phyloP scores from a whole-genome alignment of 148 eudicot genomes.

The Vaccinium darrowii region DNA sequence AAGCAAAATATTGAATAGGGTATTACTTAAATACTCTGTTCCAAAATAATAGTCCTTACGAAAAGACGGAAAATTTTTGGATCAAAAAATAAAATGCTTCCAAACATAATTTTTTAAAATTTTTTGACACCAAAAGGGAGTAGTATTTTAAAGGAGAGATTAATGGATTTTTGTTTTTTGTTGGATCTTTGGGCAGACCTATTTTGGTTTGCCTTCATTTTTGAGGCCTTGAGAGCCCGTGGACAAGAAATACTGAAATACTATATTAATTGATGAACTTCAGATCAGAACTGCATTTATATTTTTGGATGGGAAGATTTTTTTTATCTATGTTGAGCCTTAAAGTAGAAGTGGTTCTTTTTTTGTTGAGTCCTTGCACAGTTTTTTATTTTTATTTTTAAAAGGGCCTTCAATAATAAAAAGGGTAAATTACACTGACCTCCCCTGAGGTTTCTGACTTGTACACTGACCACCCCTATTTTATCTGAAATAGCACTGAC shows the following conservation, averaged over 20 bases:
- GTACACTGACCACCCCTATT: too few relatives aligned
- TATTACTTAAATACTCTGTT: too few relatives aligned
- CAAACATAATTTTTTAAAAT: too few relatives aligned
- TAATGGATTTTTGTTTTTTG: neutral
- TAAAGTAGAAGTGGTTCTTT: neutral
- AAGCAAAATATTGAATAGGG: neutral
- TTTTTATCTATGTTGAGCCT: neutral
- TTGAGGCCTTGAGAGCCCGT: neutral
- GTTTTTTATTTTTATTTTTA: neutral
- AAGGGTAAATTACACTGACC: too few relatives aligned
- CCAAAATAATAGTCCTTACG: too few relatives aligned
- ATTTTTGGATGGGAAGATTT: neutral
- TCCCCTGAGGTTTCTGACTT: too few relatives aligned
- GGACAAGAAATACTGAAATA: neutral
- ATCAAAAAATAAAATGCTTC: too few relatives aligned
- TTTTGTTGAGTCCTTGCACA: neutral
- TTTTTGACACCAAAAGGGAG: too few relatives aligned
- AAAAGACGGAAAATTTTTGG: too few relatives aligned
- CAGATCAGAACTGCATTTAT: neutral
- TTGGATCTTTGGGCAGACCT: neutral
- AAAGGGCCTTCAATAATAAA: neutral
- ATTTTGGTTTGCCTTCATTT: neutral
- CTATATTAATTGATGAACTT: neutral
- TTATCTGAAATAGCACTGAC: too few relatives aligned
- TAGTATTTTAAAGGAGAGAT: neutral